A percentile compares a stretch with the other conserved stretches of the same genome.
Evolutionary conservation across 306 rosid genomes (phyloP).

Genomic region (Fagus crenata): DNA sequence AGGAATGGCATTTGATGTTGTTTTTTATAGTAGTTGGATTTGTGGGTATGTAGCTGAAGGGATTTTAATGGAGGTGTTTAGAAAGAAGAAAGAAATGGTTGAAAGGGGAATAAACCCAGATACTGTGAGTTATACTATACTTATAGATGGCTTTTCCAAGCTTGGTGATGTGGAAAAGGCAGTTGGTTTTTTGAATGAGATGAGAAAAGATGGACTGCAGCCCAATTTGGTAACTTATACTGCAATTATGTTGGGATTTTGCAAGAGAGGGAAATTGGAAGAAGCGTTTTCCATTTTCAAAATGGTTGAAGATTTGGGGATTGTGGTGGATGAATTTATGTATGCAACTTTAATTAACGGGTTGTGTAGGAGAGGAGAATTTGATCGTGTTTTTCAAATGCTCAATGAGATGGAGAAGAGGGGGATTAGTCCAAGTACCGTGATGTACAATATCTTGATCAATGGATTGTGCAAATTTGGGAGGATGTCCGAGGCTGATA

Average conservation of each 20-base stretch:
- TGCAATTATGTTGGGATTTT: constrained; percentile 64
- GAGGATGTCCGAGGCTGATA: constrained; percentile 66
- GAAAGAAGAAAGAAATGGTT: constrained; percentile 59
- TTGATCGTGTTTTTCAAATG: constrained; percentile 51
- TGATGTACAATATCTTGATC: constrained; percentile 65
- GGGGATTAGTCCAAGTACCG: constrained; percentile 62
- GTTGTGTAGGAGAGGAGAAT: constrained; percentile 57
- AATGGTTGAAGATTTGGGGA: constrained; percentile 49
- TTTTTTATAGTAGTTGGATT: constrained; percentile 75
- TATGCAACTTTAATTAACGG: constrained; percentile 78
- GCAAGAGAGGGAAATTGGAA: constrained; percentile 71
- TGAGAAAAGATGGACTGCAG: constrained; percentile 56
- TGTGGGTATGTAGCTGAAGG: constrained; percentile 68
- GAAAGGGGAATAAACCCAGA: constrained; percentile 60
- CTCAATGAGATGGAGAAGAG: constrained; percentile 77
- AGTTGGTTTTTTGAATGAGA: constrained; percentile 54
- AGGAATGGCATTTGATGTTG: constrained; percentile 69
- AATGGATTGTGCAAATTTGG: constrained; percentile 76
- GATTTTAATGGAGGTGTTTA: constrained; percentile 53
- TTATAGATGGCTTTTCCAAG: constrained; percentile 66
- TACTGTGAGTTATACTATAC: constrained; percentile 55
- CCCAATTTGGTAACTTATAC: constrained; percentile 75
- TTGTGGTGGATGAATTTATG: constrained; percentile 71
- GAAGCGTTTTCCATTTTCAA: constrained; percentile 60
- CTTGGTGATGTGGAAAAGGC: constrained; percentile 75